These are phyloP conservation scores for Diplocarpon rosae DNA, from an alignment of 2,329 filamentous ascomycete genomes.

Conservation along the genomic window DNA sequence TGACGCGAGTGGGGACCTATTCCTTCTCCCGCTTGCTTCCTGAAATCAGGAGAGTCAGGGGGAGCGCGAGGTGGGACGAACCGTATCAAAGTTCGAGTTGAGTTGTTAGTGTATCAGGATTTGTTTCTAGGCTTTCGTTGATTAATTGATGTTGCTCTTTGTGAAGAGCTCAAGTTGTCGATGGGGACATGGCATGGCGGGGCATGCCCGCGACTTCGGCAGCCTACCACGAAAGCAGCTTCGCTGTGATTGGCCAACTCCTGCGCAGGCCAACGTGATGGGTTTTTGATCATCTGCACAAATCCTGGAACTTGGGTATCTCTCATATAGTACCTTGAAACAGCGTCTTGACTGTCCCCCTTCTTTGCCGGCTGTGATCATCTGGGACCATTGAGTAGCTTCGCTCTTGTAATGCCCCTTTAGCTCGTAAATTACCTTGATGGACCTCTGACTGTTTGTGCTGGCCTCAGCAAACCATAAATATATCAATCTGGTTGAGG, in stretches of 20 bases:
- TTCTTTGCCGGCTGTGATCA: too few species aligned
- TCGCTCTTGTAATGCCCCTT: too few species aligned
- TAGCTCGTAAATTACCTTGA: too few species aligned
- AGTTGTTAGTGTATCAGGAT: background rate
- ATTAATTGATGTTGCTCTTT: background rate
- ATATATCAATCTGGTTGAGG: too few species aligned
- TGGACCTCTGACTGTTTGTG: too few species aligned
- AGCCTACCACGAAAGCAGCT: background rate
- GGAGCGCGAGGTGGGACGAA: background rate
- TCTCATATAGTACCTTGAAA: background rate
- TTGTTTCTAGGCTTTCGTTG: background rate
- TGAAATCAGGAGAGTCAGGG: conserved; percentile 10
- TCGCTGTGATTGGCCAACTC: background rate
- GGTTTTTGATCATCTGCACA: background rate
- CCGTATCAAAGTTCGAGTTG: background rate
- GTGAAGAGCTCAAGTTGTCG: background rate
- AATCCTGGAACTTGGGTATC: background rate
- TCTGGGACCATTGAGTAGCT: too few species aligned
- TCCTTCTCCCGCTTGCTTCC: conserved; percentile 12
- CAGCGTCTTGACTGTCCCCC: too few species aligned
- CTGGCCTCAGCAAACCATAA: too few species aligned
- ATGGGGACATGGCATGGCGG: background rate
- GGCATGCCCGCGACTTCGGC: too few species aligned
- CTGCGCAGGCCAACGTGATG: background rate
- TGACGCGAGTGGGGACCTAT: conserved; percentile 5